These are phyloP conservation scores for Rhynchosporium secalis DNA, from an alignment of 2,329 filamentous ascomycete species.

Conservation along the genomic window DNA sequence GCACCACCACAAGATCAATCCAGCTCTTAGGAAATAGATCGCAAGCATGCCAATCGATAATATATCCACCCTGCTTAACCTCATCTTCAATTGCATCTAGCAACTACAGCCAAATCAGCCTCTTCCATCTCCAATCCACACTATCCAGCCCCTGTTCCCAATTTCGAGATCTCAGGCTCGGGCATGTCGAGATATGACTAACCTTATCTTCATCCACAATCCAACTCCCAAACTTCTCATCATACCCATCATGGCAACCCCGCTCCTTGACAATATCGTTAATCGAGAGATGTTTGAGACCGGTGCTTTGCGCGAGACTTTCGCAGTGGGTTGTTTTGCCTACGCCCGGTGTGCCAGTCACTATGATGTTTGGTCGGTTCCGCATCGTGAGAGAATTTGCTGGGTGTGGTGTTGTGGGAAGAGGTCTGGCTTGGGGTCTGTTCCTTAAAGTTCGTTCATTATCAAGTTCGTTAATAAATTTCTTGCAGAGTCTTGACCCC, in stretches of 20 bases:
- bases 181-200: slow-evolving; percentile 27
- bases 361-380: slow-evolving; percentile 78
- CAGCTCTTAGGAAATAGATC: slow-evolving; percentile 90
- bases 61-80: slow-evolving; percentile 73
- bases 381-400: slow-evolving; percentile 38
- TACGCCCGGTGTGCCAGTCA: slow-evolving; percentile 93
- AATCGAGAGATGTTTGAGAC: slow-evolving; percentile 79
- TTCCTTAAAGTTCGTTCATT: background rate
- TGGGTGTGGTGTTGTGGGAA: background rate
- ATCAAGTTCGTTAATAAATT: no score
- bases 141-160: background rate
- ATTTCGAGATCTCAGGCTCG: no score
- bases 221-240: slow-evolving; percentile 82
- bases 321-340: slow-evolving; percentile 95
- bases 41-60: slow-evolving; percentile 98
- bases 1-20: slow-evolving; percentile 92
- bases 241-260: slow-evolving; percentile 82
- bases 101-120: slow-evolving; percentile 51
- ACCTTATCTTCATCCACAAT: slow-evolving; percentile 98
- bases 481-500: no score
- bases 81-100: slow-evolving; percentile 88
- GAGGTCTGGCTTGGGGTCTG: background rate
- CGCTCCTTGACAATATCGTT: slow-evolving; percentile 91
- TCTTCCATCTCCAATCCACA: background rate
- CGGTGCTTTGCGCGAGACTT: slow-evolving; percentile 71